Evolutionary conservation across 1,139 yeast species (phyloP).

Genomic region (Groenewaldozyma auringiensis): DNA sequence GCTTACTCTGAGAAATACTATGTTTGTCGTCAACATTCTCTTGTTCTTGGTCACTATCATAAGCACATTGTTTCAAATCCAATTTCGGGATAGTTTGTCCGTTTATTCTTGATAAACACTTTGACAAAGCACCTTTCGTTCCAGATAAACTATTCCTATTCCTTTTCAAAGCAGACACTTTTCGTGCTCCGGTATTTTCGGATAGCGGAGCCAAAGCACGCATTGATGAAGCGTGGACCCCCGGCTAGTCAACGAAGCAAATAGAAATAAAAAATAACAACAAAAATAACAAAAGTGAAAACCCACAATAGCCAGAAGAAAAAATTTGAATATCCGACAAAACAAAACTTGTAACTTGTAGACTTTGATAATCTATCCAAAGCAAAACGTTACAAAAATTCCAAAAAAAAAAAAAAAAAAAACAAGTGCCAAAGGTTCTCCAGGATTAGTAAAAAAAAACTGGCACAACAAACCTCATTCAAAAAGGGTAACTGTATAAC

Average conservation of each 20-base stretch:
- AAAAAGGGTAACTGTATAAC: no score
- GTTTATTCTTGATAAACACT: not conserved
- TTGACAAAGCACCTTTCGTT: not conserved
- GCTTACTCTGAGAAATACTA: no score
- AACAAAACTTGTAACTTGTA: no score
- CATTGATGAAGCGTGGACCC: no score
- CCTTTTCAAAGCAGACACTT: not conserved
- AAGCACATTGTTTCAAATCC: not conserved
- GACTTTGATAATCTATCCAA: no score
- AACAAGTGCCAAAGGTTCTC: no score
- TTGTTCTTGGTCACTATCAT: not conserved
- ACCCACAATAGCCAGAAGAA: not conserved
- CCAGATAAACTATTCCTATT: not conserved
- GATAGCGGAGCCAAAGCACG: not conserved
- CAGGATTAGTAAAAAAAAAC: no score
- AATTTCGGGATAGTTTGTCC: not conserved
- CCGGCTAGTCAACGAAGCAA: not conserved
- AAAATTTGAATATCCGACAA: no score
- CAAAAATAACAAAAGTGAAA: conserved; percentile 1
- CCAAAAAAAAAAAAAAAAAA: no score
- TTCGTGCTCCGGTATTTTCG: not conserved
- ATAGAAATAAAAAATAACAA: not conserved
- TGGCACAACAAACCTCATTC: no score
- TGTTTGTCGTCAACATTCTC: no score
- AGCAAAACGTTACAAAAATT: no score